Percentiles rank a stretch among this genome's conserved stretches.
Conservation (phyloP, 2,329 filamentous ascomycete species). For the Colletotrichum magnum region DNA sequence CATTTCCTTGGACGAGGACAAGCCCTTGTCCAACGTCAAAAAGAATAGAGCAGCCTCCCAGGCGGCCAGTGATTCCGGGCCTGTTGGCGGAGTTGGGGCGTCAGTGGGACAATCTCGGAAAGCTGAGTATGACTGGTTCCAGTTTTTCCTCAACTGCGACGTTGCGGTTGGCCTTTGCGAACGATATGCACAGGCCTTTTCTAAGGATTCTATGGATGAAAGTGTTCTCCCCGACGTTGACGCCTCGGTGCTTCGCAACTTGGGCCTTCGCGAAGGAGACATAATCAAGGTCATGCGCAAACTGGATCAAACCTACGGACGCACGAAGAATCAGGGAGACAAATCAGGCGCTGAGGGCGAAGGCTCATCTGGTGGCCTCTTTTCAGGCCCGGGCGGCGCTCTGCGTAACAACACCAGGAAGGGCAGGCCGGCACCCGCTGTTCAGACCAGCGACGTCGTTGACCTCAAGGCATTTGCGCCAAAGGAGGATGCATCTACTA, state of each 20-base stretch:
- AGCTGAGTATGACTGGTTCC: slow-evolving; percentile 96
- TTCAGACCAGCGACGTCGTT: slow-evolving; percentile 87
- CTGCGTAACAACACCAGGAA: slow-evolving; percentile 96
- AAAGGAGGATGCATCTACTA: slow-evolving; percentile 63
- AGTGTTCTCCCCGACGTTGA: slow-evolving; percentile 92
- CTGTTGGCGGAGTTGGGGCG: slow-evolving; percentile 61
- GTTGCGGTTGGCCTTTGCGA: slow-evolving; percentile 95
- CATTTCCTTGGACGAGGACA: slow-evolving; percentile 92
- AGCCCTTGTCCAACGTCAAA: slow-evolving; percentile 89
- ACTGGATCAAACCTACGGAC: slow-evolving; percentile 84
- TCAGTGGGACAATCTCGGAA: slow-evolving; percentile 71
- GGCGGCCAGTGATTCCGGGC: slow-evolving; percentile 48
- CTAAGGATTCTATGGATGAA: slow-evolving; percentile 95
- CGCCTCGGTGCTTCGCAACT: slow-evolving; percentile 82
- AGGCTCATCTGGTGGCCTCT: slow-evolving; percentile 70
- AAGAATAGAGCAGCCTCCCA: slow-evolving; percentile 57
- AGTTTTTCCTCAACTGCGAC: slow-evolving; percentile 95
- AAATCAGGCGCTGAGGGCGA: slow-evolving; percentile 66
- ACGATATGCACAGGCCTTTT: slow-evolving; percentile 90
- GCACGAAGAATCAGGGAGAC: slow-evolving; percentile 68
- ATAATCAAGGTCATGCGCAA: slow-evolving; percentile 95
- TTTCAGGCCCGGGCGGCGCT: slow-evolving; percentile 92
- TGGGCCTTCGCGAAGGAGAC: slow-evolving; percentile 96
- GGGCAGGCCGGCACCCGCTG: slow-evolving; percentile 87
- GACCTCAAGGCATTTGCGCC: slow-evolving; percentile 88